Conservation (phyloP, 1,139 yeast species). For the Debaryomyces sp. region DNA sequence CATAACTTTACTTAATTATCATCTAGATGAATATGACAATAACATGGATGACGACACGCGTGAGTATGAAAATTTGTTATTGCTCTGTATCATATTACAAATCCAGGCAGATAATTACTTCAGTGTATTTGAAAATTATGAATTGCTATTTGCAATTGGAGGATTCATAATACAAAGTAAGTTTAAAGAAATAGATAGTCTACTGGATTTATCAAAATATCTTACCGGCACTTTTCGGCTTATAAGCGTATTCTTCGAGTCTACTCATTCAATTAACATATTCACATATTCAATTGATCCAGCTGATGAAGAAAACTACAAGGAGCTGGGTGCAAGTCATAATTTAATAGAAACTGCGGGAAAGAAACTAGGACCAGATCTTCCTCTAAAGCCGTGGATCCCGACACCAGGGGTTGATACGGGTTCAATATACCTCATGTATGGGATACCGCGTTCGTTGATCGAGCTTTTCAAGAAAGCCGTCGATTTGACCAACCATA, state of each 20-base stretch:
- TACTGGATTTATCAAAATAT: slow-evolving; percentile 22
- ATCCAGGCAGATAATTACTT: slow-evolving; percentile 40
- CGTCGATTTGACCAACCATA: slow-evolving; percentile 54
- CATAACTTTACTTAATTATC: slow-evolving; percentile 39
- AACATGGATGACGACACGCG: slow-evolving; percentile 19
- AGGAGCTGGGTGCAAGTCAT: slow-evolving; percentile 40
- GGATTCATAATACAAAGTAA: slow-evolving; percentile 34
- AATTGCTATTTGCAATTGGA: slow-evolving; percentile 46
- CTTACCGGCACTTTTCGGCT: slow-evolving; percentile 32
- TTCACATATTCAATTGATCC: slow-evolving; percentile 43
- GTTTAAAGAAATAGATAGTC: slow-evolving; percentile 14
- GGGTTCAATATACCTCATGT: slow-evolving; percentile 41
- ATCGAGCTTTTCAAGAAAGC: slow-evolving; percentile 48
- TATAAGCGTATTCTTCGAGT: slow-evolving; percentile 35
- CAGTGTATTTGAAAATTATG: slow-evolving; percentile 47
- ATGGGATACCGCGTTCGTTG: slow-evolving; percentile 51
- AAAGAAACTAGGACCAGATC: slow-evolving; percentile 3
- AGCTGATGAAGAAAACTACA: slow-evolving; percentile 32
- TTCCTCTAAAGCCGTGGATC: not conserved
- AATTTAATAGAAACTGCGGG: slow-evolving; percentile 24
- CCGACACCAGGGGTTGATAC: slow-evolving; percentile 11
- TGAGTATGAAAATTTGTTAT: slow-evolving; percentile 27
- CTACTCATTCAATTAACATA: slow-evolving; percentile 42
- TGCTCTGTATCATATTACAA: slow-evolving; percentile 38
- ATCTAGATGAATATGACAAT: slow-evolving; percentile 46